Evolutionary conservation across 2,329 filamentous ascomycete species (phyloP).

Genomic region (Scedosporium minutisporum): DNA sequence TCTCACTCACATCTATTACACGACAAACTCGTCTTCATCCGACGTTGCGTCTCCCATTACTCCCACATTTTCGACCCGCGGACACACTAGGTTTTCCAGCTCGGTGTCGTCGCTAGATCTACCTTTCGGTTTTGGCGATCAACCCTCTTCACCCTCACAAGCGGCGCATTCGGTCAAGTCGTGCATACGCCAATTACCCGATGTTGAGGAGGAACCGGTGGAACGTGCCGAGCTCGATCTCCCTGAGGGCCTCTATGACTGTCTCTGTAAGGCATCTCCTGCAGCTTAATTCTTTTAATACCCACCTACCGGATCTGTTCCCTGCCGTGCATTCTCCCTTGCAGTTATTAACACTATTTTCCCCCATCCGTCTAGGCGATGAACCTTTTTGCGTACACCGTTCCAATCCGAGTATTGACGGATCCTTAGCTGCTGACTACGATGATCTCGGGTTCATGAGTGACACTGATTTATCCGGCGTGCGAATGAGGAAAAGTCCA

Average conservation of each 20-base stretch:
- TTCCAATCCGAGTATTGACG: conserved; percentile 6
- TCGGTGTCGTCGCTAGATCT: conserved; percentile 71
- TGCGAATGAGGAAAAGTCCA: conserved; percentile 42
- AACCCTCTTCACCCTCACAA: conserved; percentile 41
- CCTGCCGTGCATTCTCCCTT: not conserved
- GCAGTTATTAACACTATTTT: conserved; percentile 23
- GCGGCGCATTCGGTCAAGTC: conserved; percentile 29
- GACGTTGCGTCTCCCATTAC: conserved; percentile 62
- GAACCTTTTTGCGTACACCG: conserved; percentile 23
- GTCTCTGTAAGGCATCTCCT: conserved; percentile 56
- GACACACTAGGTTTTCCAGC: conserved; percentile 58
- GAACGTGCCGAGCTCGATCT: conserved; percentile 56
- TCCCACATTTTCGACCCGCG: conserved; percentile 57
- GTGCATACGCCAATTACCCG: conserved; percentile 58
- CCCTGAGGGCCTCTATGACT: conserved; percentile 48
- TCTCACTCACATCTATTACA: conserved; percentile 32
- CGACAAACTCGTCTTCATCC: conserved; percentile 49
- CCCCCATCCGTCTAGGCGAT: conserved; percentile 27
- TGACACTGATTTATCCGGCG: conserved; percentile 47
- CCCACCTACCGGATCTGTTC: not conserved
- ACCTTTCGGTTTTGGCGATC: conserved; percentile 38
- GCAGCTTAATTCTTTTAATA: conserved; percentile 5
- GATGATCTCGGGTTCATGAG: conserved; percentile 60
- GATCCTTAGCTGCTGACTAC: conserved; percentile 32
- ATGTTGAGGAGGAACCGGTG: conserved; percentile 74